A percentile compares a stretch with the other conserved stretches of the same genome.
Conservation (phyloP, 192 early-diverging fungal species). For the Podila clonocystis region DNA sequence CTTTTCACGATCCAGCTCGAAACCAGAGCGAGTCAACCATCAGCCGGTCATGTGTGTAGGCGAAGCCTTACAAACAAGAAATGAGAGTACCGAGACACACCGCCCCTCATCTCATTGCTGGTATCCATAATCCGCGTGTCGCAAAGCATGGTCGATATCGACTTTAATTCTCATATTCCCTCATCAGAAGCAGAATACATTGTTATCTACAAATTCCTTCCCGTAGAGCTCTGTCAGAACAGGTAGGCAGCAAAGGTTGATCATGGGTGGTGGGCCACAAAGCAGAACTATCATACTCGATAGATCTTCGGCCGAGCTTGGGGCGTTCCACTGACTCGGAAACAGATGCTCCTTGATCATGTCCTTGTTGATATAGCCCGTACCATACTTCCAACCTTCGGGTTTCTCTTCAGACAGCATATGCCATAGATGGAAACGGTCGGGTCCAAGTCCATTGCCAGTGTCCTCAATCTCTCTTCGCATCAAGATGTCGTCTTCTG, state of each 20-base stretch:
- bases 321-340: not conserved
- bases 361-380: slow-evolving; percentile 37
- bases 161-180: not conserved
- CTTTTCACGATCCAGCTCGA: too few relatives aligned
- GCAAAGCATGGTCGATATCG: too few relatives aligned
- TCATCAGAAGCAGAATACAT: slow-evolving; percentile 37
- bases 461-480: slow-evolving; percentile 71
- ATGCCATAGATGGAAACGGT: slow-evolving; percentile 76
- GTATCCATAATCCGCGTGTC: too few relatives aligned
- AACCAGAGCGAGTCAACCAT: too few relatives aligned
- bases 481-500: slow-evolving; percentile 82
- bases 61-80: too few relatives aligned
- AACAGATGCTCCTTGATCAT: slow-evolving; percentile 46
- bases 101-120: too few relatives aligned
- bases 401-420: slow-evolving; percentile 55
- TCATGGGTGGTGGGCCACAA: slow-evolving; percentile 56
- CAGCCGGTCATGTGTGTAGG: too few relatives aligned
- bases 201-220: slow-evolving; percentile 38
- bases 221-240: slow-evolving; percentile 32
- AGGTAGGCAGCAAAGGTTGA: slow-evolving; percentile 51
- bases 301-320: slow-evolving; percentile 3
- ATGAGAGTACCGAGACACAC: too few relatives aligned
- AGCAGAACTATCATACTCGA: slow-evolving; percentile 47
- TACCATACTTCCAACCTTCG: slow-evolving; percentile 41
- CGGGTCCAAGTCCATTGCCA: slow-evolving; percentile 63